These are phyloP conservation scores for Heterobasidion occidentale DNA, from an alignment of 1,284 basidiomycete species.

Conservation along the genomic window DNA sequence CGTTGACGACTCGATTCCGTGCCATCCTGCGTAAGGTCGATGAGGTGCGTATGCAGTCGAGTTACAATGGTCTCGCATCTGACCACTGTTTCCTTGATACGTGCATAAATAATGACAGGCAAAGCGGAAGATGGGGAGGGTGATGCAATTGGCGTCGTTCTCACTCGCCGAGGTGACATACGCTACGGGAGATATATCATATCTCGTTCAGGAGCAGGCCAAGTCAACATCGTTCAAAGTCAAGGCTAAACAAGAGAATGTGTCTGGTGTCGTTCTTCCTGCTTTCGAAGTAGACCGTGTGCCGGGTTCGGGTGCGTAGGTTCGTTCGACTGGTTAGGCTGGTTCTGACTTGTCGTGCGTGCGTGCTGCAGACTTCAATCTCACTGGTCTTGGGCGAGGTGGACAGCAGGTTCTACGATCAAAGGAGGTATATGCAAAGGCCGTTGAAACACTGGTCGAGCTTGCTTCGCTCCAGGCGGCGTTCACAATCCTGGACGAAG, in stretches of 20 bases:
- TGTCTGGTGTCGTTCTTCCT: conserved; percentile 95
- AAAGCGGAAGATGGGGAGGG: conserved; percentile 97
- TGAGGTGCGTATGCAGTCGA: conserved; percentile 52
- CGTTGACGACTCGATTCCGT: conserved; percentile 87
- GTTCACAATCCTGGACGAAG: conserved; percentile 98
- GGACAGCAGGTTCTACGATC: conserved; percentile 94
- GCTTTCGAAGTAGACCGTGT: conserved; percentile 90
- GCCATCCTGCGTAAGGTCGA: conserved; percentile 88
- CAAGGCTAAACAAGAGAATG: conserved; percentile 95
- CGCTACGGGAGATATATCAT: conserved; percentile 94
- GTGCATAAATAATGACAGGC: conserved; percentile 44
- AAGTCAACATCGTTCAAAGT: conserved; percentile 92
- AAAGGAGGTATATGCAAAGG: conserved; percentile 95
- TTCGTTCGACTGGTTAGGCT: background rate
- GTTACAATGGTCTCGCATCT: background rate
- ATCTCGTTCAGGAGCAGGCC: conserved; percentile 88
- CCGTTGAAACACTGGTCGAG: conserved; percentile 94
- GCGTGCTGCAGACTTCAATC: conserved; percentile 75
- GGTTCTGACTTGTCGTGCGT: background rate
- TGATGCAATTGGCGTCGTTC: conserved; percentile 98
- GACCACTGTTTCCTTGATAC: background rate
- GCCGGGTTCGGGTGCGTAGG: conserved; percentile 58
- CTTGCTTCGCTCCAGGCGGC: conserved; percentile 96
- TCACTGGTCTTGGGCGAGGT: conserved; percentile 96
- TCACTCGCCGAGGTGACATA: conserved; percentile 98